Base-by-base conservation (phyloP, 306 rosid genomes). In the Cucurbita maxima region DNA sequence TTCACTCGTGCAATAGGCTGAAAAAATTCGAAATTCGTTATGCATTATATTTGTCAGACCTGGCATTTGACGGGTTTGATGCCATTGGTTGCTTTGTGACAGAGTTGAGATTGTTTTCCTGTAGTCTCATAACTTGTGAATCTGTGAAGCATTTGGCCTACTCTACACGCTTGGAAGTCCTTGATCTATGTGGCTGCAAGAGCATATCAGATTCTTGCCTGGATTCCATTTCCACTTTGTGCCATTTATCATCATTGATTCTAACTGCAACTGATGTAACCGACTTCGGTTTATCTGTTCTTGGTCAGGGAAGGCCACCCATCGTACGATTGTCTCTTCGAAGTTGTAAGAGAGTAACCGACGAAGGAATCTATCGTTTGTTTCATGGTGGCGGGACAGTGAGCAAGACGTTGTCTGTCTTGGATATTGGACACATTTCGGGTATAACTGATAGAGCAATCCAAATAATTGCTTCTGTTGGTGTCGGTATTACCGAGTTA, bases 181-280 rank as follows among this genome's bases (percentile, higher is more conserved):
- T 80, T 62, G 80, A 80, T 64, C 83, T 80, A 37, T 16, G 59
- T 76, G 80, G 80, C 75, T 80, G 83, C 72, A 76, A 54, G 71
- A 80, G 83, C 76, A 55, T 80, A 80, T 78, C 83, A 62, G 77
- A 76, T 47, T 80, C 59, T 16, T 62, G 83, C 75, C 75, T 80
- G 36, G 11, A 56, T 18, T 62, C 77, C 71, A 56, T 80, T 63
- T 73, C 80, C 47, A 20, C 40, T 8, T 77, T 80, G 61, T 47
- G 7, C 37, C 50, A 52, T 54, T 55, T 80, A 66, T 66, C 75
- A 37, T 76, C 71, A 38, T 54, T 76, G 43, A 80, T 76, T 63
- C 83, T 80, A 13, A 6, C 75, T 36, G 74, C 77, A 62, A 58
- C 77, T 48, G 80, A 80, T 62, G 41, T 80, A 19, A 71, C 83